Evolutionary conservation across 345 rosid species (phyloP).

Genomic region (sweet orange (Citrus sinensis)): DVS_A1.0 CM039161.1:23714501-23715000

Average conservation of each 20-base stretch:
- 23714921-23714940: slow-evolving; percentile 45
- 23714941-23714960: slow-evolving; percentile 79
- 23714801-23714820: background rate
- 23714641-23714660: background rate
- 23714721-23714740: background rate
- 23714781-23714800: background rate
- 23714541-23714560: background rate
- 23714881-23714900: too few species aligned
- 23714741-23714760: background rate
- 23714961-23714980: slow-evolving; percentile 69
- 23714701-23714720: background rate
- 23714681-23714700: background rate
- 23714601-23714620: background rate
- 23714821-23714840: background rate
- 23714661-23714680: background rate
- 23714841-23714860: background rate
- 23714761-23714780: background rate
- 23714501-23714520: background rate
- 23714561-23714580: background rate
- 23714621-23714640: background rate
- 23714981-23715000: slow-evolving; percentile 53
- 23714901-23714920: slow-evolving; percentile 36
- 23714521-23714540: background rate
- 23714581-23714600: background rate
- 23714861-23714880: background rate